phyloP scores from a whole-genome alignment of 2,329 filamentous ascomycete genomes.

The Sporothrix variecibatus region DNA sequence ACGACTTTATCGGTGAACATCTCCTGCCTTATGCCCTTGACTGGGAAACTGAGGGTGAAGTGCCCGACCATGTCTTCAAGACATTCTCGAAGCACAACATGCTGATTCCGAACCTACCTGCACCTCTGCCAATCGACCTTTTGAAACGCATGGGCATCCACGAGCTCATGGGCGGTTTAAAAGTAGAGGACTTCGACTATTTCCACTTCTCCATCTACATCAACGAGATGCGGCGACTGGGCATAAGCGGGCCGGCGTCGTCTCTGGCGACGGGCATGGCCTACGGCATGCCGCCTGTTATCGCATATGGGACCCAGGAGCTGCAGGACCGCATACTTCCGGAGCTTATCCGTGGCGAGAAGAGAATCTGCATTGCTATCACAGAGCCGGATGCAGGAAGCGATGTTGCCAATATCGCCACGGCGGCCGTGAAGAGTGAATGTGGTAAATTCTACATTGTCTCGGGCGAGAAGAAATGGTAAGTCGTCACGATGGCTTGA shows the following conservation, averaged over 20 bases:
- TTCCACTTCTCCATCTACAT: slow-evolving; percentile 1
- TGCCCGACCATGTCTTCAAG: neutral
- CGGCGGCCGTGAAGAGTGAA: neutral
- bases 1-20: neutral
- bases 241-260: neutral
- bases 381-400: neutral
- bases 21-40: neutral
- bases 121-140: neutral
- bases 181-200: slow-evolving; percentile 4
- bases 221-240: neutral
- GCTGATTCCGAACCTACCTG: neutral
- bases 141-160: neutral
- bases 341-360: neutral
- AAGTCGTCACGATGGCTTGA: no score
- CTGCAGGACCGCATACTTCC: neutral
- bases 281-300: neutral
- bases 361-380: neutral
- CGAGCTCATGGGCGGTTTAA: neutral
- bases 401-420: neutral
- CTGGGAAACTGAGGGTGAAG: neutral
- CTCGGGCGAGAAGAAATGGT: neutral
- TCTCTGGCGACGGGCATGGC: neutral
- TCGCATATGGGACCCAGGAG: neutral
- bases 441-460: neutral
- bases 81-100: neutral